A percentile compares a stretch with the other conserved stretches of the same genome.
phyloP scores from a whole-genome alignment of 2,329 filamentous ascomycete species.

The Ascochyta viciae-villosae region DNA sequence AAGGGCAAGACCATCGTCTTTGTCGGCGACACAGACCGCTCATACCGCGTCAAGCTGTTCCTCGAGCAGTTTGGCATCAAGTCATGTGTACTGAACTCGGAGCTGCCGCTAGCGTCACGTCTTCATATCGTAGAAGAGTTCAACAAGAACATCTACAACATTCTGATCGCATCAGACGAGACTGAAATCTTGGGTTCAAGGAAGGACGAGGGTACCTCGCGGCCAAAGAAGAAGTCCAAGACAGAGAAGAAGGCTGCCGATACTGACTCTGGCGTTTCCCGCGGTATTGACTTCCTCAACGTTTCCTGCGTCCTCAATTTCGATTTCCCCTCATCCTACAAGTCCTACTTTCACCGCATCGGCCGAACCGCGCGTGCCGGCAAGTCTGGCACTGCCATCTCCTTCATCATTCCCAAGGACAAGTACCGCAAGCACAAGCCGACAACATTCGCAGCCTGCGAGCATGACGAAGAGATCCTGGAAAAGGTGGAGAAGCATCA shows the following conservation, averaged over 20 bases:
- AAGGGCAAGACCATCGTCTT: constrained; percentile 90
- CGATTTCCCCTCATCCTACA: constrained; percentile 85
- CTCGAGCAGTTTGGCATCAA: constrained; percentile 96
- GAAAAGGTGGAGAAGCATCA: constrained; percentile 82
- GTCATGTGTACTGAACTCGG: constrained; percentile 91
- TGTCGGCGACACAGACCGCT: constrained; percentile 85
- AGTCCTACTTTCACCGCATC: constrained; percentile 96
- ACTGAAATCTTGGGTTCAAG: constrained; percentile 77
- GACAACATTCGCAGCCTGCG: constrained; percentile 75
- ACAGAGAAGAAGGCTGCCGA: constrained; percentile 65
- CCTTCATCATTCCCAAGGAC: constrained; percentile 85
- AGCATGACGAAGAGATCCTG: constrained; percentile 85
- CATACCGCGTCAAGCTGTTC: constrained; percentile 92
- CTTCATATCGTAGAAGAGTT: constrained; percentile 97
- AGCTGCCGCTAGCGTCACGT: constrained; percentile 89
- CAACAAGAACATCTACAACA: constrained; percentile 95
- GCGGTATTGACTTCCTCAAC: constrained; percentile 96
- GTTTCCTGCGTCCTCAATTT: constrained; percentile 88
- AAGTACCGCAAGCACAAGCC: constrained; percentile 89
- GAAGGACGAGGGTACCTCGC: constrained; percentile 47
- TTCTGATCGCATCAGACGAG: constrained; percentile 95
- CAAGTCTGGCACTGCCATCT: constrained; percentile 92
- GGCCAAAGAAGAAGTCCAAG: constrained; percentile 63
- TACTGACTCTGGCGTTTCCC: constrained; percentile 92
- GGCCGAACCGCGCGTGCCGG: constrained; percentile 91